These are phyloP conservation scores for Chionographis japonica DNA, from an alignment of 106 monocot species.

Conservation along the genomic window DNA sequence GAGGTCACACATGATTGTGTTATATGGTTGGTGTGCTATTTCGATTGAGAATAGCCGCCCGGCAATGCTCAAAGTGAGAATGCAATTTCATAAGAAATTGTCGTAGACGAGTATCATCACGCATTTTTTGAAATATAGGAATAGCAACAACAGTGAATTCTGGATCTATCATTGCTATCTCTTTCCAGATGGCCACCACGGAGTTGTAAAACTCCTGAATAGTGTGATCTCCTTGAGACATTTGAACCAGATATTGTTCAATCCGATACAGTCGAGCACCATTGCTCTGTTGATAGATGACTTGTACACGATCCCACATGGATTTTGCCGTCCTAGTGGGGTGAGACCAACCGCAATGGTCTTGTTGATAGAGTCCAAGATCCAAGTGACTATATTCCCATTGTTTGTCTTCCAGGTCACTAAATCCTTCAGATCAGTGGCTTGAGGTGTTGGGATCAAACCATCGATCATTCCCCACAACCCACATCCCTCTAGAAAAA, in stretches of 20 bases:
- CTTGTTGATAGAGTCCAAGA: too few species aligned
- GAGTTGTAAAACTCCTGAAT: not conserved
- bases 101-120: not conserved
- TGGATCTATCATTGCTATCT: not conserved
- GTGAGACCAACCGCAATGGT: not conserved
- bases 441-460: not conserved
- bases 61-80: not conserved
- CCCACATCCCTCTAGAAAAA: not conserved
- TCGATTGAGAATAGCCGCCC: not conserved
- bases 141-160: not conserved
- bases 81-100: not conserved
- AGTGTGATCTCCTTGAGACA: not conserved
- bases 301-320: not conserved
- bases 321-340: not conserved
- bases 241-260: not conserved
- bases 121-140: not conserved
- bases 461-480: not conserved
- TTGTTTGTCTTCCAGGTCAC: not conserved
- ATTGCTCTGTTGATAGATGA: conserved; percentile 1
- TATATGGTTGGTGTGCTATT: not conserved
- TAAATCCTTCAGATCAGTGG: not conserved
- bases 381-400: too few species aligned
- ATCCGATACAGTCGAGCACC: not conserved
- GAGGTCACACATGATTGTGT: not conserved
- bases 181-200: not conserved